Conservation (phyloP, 805 yeast genomes). For the Candida ponderosae region DNA sequence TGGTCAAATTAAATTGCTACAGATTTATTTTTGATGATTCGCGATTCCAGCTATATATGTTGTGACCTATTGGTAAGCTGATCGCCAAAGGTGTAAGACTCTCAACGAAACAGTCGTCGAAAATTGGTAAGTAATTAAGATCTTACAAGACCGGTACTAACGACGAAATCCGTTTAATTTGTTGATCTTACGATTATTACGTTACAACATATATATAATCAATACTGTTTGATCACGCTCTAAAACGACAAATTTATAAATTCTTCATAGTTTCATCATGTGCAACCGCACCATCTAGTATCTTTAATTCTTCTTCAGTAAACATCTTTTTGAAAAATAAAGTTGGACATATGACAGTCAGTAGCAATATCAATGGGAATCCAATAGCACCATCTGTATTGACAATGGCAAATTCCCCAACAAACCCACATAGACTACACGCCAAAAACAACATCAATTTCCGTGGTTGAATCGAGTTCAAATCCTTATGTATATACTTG, state of each 20-base stretch:
- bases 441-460: conserved; percentile 44
- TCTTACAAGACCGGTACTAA: background rate
- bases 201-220: background rate
- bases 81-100: background rate
- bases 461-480: conserved; percentile 23
- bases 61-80: too few relatives aligned
- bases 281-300: conserved; percentile 62
- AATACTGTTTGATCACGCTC: too few relatives aligned
- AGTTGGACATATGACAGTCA: conserved; percentile 57
- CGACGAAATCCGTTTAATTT: background rate
- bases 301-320: conserved; percentile 47
- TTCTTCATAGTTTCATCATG: conserved; percentile 47
- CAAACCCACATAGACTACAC: conserved; percentile 61
- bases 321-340: conserved; percentile 57
- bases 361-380: conserved; percentile 76
- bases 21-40: too few relatives aligned
- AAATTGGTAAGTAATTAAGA: background rate
- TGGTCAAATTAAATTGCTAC: too few relatives aligned
- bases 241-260: conserved; percentile 7
- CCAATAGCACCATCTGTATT: conserved; percentile 89
- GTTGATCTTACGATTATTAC: background rate
- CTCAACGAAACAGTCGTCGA: background rate
- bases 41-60: too few relatives aligned
- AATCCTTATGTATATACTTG: conserved; percentile 14
- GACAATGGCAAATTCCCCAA: conserved; percentile 78